Conservation (phyloP, 1,284 basidiomycete genomes). For the Afroboletus lepidellus region DNA sequence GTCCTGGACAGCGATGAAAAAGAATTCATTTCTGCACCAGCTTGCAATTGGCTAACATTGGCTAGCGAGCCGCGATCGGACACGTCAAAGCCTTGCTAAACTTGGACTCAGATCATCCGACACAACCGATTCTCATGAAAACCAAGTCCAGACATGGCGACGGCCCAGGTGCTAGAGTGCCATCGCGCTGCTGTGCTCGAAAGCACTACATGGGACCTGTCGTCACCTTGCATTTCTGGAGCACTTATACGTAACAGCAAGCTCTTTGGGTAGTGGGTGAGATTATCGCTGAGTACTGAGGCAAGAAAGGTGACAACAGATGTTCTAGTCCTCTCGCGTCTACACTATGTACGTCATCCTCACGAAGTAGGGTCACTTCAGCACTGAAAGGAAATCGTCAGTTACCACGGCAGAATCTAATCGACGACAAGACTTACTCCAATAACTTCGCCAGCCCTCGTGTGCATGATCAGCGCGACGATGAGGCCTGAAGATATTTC, state of each 20-base stretch:
- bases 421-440: conserved; percentile 20
- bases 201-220: too few species aligned
- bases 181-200: too few species aligned
- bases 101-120: background rate
- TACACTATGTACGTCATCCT: conserved; percentile 10
- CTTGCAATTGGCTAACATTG: conserved; percentile 9
- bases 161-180: too few species aligned
- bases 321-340: conserved; percentile 5
- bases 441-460: conserved; percentile 41
- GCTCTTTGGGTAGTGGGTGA: conserved; percentile 7
- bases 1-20: conserved; percentile 15
- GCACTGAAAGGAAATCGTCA: conserved; percentile 18
- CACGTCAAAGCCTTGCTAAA: conserved; percentile 10
- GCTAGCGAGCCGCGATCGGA: conserved; percentile 4
- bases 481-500: conserved; percentile 56
- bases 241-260: too few species aligned
- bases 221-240: too few species aligned
- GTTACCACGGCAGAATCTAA: background rate
- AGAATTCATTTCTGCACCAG: conserved; percentile 14
- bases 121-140: background rate
- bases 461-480: conserved; percentile 90
- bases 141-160: background rate
- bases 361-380: conserved; percentile 9
- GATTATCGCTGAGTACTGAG: conserved; percentile 12
- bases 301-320: conserved; percentile 12